A percentile compares a stretch with the other conserved stretches of the same genome.
Evolutionary conservation across 345 rosid genomes (phyloP).

Genomic region (Arabidopsis arenosa): DNA sequence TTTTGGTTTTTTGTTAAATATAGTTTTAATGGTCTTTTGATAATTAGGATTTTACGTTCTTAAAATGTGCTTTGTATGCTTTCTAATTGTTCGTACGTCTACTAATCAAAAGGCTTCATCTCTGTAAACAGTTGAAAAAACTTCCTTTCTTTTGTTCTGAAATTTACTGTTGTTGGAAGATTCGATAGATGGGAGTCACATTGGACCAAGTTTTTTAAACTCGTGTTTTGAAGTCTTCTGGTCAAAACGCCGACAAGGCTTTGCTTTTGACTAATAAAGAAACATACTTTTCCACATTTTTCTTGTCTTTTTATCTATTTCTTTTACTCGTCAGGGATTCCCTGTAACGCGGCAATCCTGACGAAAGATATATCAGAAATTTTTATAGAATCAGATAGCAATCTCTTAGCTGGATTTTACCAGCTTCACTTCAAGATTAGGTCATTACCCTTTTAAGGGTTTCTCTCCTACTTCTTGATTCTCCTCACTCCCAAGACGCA

Average conservation of each 20-base stretch:
- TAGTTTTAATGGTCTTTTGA: conserved; percentile 19
- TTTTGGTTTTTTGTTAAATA: conserved; percentile 21
- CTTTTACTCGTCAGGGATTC: conserved; percentile 38
- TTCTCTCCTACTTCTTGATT: conserved; percentile 1
- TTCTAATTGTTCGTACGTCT: conserved; percentile 9
- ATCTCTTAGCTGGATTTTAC: not conserved
- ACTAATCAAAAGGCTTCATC: conserved; percentile 10
- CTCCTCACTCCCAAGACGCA: conserved; percentile 3
- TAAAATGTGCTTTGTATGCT: conserved; percentile 27
- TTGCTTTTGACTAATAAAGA: conserved; percentile 36
- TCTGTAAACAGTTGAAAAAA: conserved; percentile 24
- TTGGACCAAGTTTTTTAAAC: conserved; percentile 31
- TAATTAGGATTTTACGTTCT: conserved; percentile 34
- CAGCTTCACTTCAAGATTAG: conserved; percentile 17
- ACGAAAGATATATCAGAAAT: conserved; percentile 17
- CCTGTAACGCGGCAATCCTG: conserved; percentile 46
- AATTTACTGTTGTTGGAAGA: not conserved
- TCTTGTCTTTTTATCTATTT: conserved; percentile 24
- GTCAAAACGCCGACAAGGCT: conserved; percentile 39
- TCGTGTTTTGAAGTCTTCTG: conserved; percentile 22
- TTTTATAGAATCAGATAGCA: conserved; percentile 9
- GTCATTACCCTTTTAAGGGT: conserved; percentile 3
- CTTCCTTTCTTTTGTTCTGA: not conserved
- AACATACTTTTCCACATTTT: conserved; percentile 21
- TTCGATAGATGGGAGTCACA: conserved; percentile 10